Evolutionary conservation across 352 stramenopile genomes (phyloP), one percentile per base, ranked within the genome.

Genomic region (Phytophthora fragariaefolia): DNA sequence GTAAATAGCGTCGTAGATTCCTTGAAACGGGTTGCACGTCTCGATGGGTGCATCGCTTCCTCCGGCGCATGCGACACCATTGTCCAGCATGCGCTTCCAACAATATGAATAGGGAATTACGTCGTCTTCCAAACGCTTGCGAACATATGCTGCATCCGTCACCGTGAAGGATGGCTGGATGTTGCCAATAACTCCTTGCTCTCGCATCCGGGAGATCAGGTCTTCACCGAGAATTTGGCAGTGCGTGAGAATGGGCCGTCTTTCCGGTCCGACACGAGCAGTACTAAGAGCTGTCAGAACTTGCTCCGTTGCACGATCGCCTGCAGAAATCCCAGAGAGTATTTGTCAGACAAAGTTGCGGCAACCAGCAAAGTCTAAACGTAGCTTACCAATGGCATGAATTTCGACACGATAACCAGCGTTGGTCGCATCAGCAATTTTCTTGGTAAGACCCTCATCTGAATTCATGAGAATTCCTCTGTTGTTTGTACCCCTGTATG

Each of bases 111-210:
- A 90, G 43, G 66, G 49, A 20, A 95, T 68, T 58, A 91, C 62
- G 3, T 74, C 52, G 23, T 83, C 71, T 7, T 78, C 63, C 27
- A 97, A 71, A 3, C 90, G 84, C 58, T 96, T 93, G 62, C 81
- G 71, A 8, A 89, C 86, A 59, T 92, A 96, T 10, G 77, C 61
- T 53, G 87, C 87, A 59, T 97, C 90, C 24, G 89, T 97, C 57
- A 95, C 85, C 6, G 89, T 84, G 52, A 97, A 97, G 6, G 88
- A 96, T 20, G 89, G 89, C 63, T 97, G 89, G 50, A 97, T 91
- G 66, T 97, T 93, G 42, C 72, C 89, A 20, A 97, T 94, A 34
- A 95, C 88, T 5, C 88, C 87, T 49, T 90, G 80, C 0, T 78
- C 63, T 17, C 67, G 70, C 90, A 97, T 97, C 26, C 83, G 57